These are phyloP conservation scores for Pythium aphanidermatum DNA, from an alignment of 352 stramenopile genomes.

Conservation along the genomic window DNA sequence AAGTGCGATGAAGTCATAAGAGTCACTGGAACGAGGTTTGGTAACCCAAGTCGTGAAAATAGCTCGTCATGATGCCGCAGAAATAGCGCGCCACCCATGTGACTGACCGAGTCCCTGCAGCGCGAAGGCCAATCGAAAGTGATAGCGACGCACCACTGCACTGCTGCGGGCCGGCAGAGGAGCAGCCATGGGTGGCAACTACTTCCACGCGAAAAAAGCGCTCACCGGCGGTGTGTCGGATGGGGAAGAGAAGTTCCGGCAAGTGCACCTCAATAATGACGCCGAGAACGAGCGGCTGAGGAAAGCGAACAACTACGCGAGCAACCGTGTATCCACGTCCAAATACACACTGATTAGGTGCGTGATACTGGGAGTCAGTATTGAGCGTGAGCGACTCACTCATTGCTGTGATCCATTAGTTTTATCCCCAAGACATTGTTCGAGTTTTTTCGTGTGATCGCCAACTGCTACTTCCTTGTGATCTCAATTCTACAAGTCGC, in stretches of 20 bases:
- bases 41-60: too few species aligned
- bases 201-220: too few species aligned
- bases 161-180: too few species aligned
- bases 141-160: too few species aligned
- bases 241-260: constrained; percentile 32
- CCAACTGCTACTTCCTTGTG: constrained; percentile 94
- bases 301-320: constrained; percentile 29
- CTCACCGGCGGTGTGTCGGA: not conserved
- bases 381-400: constrained; percentile 3
- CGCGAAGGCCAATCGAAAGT: too few species aligned
- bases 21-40: constrained; percentile 10
- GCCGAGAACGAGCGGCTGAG: constrained; percentile 51
- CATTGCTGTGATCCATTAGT: constrained; percentile 25
- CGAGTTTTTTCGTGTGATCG: constrained; percentile 93
- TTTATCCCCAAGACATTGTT: constrained; percentile 93
- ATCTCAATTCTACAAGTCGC: constrained; percentile 90
- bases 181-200: constrained; percentile 14
- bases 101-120: too few species aligned
- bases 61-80: too few species aligned
- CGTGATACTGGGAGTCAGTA: constrained; percentile 5
- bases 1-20: too few species aligned
- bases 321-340: constrained; percentile 83
- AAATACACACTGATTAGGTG: constrained; percentile 90
- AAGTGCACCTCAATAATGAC: constrained; percentile 54
- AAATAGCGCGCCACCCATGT: too few species aligned